Evolutionary conservation across 139 green algal species (phyloP).

Genomic region (Coccomyxa sp.): DNA sequence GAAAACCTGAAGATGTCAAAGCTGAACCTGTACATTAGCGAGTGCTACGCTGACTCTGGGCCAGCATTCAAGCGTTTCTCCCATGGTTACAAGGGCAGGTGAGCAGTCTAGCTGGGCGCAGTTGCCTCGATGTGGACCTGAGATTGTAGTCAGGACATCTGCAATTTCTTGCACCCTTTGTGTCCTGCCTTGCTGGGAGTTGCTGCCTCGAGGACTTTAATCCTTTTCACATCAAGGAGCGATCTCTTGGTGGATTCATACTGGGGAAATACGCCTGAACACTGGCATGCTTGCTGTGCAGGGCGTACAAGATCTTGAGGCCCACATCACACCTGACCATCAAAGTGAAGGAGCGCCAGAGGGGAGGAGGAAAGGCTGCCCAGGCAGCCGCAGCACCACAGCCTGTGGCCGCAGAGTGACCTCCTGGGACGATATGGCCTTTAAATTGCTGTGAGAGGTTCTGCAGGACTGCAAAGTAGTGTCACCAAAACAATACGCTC

Average conservation of each 20-base stretch:
- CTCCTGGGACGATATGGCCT: too few species aligned
- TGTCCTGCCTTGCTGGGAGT: too few species aligned
- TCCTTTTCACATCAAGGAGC: too few species aligned
- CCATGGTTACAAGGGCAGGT: constrained; percentile 74
- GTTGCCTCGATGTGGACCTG: background rate
- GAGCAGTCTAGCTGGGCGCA: background rate
- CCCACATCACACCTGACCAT: constrained; percentile 77
- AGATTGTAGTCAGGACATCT: too few species aligned
- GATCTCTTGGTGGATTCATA: too few species aligned
- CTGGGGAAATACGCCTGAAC: too few species aligned
- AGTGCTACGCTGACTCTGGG: constrained; percentile 76
- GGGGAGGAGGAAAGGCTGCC: background rate
- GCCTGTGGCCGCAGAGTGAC: too few species aligned
- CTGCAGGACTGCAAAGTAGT: too few species aligned
- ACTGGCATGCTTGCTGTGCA: constrained; percentile 9
- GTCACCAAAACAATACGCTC: too few species aligned
- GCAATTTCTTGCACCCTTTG: too few species aligned
- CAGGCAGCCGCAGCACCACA: background rate
- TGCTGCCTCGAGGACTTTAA: too few species aligned
- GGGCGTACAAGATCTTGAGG: constrained; percentile 72
- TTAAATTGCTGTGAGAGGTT: too few species aligned
- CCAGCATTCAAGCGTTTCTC: constrained; percentile 77
- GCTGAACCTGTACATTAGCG: constrained; percentile 74
- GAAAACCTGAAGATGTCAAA: constrained; percentile 89
- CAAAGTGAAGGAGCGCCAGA: constrained; percentile 48